phyloP scores from a whole-genome alignment of 495 filamentous ascomycete genomes.

The Penicillium turbatum region DNA sequence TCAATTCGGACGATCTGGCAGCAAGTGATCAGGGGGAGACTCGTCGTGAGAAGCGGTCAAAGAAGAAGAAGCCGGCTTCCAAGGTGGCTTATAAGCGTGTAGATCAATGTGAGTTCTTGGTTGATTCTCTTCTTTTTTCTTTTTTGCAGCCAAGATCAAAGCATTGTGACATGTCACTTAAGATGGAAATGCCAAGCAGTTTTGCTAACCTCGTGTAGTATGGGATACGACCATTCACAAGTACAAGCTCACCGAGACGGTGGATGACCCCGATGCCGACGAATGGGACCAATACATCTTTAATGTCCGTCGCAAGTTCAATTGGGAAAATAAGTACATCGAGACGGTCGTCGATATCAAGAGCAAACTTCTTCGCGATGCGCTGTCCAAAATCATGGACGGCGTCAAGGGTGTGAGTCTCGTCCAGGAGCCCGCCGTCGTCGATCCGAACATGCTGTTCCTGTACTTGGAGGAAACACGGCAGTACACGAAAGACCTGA shows the following conservation, averaged over 20 bases:
- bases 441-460: constrained; percentile 88
- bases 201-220: constrained; percentile 34
- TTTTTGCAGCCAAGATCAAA: too few relatives aligned
- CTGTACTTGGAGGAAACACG: constrained; percentile 77
- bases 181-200: too few relatives aligned
- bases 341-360: constrained; percentile 82
- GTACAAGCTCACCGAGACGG: constrained; percentile 77
- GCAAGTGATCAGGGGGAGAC: constrained; percentile 11
- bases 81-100: constrained; percentile 82
- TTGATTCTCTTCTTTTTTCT: background rate
- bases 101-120: constrained; percentile 57
- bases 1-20: constrained; percentile 21
- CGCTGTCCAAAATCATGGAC: constrained; percentile 70
- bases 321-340: constrained; percentile 82
- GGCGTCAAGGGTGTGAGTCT: constrained; percentile 77
- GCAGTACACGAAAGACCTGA: constrained; percentile 61
- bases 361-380: constrained; percentile 71
- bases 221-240: constrained; percentile 78
- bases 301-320: constrained; percentile 78
- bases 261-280: constrained; percentile 63
- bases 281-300: constrained; percentile 86
- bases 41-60: constrained; percentile 22
- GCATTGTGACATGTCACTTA: too few relatives aligned
- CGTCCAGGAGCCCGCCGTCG: constrained; percentile 71
- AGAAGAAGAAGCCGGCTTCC: constrained; percentile 50